Percentiles rank a stretch among this genome's conserved stretches.
phyloP scores from a whole-genome alignment of 2,329 filamentous ascomycete species.

The Diaporthe citrichinensis region DNA sequence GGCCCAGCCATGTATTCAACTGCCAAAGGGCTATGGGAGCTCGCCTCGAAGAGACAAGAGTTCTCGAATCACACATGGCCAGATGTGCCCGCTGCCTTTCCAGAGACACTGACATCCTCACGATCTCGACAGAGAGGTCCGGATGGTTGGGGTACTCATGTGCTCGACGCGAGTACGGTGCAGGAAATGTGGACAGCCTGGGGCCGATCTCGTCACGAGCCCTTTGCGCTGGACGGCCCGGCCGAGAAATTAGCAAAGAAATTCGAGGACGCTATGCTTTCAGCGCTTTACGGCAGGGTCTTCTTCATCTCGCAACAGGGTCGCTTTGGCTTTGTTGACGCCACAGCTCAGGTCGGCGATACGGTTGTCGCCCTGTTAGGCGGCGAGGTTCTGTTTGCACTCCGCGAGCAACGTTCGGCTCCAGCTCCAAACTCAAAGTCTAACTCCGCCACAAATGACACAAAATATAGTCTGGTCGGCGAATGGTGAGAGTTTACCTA shows the following conservation, averaged over 20 bases:
- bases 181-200: conserved; percentile 12
- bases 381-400: neutral
- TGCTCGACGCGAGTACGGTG: neutral
- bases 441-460: neutral
- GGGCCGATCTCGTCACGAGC: neutral
- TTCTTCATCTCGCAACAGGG: conserved; percentile 19
- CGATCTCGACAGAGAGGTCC: neutral
- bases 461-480: neutral
- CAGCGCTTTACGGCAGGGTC: neutral
- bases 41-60: neutral
- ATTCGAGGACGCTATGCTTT: conserved; percentile 10
- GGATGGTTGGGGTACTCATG: neutral
- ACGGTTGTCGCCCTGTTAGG: neutral
- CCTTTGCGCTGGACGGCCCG: neutral
- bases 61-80: neutral
- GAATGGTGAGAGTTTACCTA: neutral
- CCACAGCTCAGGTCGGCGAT: conserved; percentile 2
- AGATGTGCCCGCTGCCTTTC: neutral
- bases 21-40: neutral
- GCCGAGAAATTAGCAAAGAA: neutral
- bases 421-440: neutral
- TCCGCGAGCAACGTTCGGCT: neutral
- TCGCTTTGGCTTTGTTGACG: conserved; percentile 3
- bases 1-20: neutral
- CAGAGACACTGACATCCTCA: conserved; percentile 1